phyloP scores from a whole-genome alignment of 2,329 filamentous ascomycete species.

The Cordyceps cateniannulata region DNA sequence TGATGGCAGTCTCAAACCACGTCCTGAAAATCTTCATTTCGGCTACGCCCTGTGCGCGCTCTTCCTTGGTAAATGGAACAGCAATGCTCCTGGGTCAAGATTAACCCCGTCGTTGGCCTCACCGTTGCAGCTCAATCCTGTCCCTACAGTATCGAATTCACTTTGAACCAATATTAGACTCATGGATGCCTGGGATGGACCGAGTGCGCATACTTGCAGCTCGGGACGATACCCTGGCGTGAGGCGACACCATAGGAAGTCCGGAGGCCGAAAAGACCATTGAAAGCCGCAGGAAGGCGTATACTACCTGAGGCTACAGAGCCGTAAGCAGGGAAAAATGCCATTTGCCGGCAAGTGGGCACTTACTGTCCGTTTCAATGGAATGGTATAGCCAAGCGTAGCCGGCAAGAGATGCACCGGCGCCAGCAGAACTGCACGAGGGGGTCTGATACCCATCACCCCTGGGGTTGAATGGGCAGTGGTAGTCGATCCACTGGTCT shows the following conservation, averaged over 20 bases:
- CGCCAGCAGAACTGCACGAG: constrained; percentile 22
- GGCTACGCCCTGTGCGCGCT: constrained; percentile 1
- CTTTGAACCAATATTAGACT: constrained; percentile 2
- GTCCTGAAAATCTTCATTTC: constrained; percentile 6
- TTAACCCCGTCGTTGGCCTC: neutral
- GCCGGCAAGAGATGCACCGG: constrained; percentile 21
- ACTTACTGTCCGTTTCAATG: constrained; percentile 17
- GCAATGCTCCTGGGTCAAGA: constrained; percentile 1
- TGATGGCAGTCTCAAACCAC: constrained; percentile 1
- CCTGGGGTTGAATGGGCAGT: constrained; percentile 23
- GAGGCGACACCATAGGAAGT: neutral
- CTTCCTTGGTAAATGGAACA: constrained; percentile 1
- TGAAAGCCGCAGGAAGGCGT: constrained; percentile 2
- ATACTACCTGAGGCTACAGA: constrained; percentile 1
- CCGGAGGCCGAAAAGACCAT: neutral
- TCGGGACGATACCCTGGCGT: constrained; percentile 1
- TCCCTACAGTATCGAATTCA: constrained; percentile 4
- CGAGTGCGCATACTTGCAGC: constrained; percentile 15
- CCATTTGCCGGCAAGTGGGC: constrained; percentile 14
- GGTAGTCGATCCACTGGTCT: constrained; percentile 33
- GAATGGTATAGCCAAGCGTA: constrained; percentile 24
- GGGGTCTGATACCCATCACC: constrained; percentile 23
- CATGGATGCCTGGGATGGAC: neutral
- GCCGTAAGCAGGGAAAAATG: neutral
- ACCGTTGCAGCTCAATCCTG: neutral